A percentile compares a stretch with the other conserved stretches of the same genome.
These are phyloP conservation scores for Neurospora cerealis DNA, from an alignment of 495 filamentous ascomycete genomes.

Conservation along the genomic window DNA sequence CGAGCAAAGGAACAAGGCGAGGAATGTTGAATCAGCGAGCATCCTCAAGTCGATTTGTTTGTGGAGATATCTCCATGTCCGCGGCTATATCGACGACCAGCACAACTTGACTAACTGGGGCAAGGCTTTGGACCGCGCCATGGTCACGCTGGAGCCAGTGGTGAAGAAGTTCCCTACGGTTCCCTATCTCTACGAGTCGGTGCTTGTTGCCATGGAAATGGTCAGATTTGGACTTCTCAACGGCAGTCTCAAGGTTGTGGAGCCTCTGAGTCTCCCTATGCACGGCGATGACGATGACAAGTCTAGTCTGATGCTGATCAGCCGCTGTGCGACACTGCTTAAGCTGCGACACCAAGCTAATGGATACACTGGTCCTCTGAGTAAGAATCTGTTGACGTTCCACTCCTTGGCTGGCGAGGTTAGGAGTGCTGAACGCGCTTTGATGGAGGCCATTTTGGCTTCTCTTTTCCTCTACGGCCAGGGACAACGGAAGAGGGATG, in stretches of 20 bases:
- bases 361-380: constrained; percentile 91
- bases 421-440: constrained; percentile 64
- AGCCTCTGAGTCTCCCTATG: constrained; percentile 40
- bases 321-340: constrained; percentile 72
- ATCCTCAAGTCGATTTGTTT: constrained; percentile 67
- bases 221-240: constrained; percentile 70
- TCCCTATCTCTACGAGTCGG: constrained; percentile 31
- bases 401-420: constrained; percentile 74
- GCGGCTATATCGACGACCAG: constrained; percentile 69
- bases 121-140: constrained; percentile 57
- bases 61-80: constrained; percentile 83
- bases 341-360: constrained; percentile 73
- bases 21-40: constrained; percentile 48
- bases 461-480: constrained; percentile 72
- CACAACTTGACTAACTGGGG: constrained; percentile 84
- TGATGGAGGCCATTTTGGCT: constrained; percentile 71
- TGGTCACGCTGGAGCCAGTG: constrained; percentile 49
- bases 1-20: constrained; percentile 28
- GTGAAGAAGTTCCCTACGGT: constrained; percentile 50
- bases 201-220: constrained; percentile 69
- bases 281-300: constrained; percentile 47
- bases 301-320: constrained; percentile 65
- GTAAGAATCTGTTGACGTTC: constrained; percentile 79
- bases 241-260: constrained; percentile 42
- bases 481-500: constrained; percentile 56